Evolutionary conservation across 1,284 basidiomycete species (phyloP).

Genomic region (Phlebopus sp.): DNA sequence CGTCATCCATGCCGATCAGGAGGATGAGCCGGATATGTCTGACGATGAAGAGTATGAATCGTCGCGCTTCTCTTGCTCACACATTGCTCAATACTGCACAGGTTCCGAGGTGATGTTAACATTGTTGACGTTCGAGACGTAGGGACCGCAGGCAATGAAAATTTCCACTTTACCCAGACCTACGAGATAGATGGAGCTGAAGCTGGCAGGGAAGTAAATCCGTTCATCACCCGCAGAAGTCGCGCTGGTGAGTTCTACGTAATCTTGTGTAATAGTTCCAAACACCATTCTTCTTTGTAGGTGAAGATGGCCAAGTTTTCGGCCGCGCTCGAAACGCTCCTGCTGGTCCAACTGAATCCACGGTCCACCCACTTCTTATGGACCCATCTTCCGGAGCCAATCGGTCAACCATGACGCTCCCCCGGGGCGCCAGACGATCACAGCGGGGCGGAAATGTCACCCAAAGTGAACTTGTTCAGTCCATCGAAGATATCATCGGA

Average conservation of each 20-base stretch:
- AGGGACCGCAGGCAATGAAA: slow-evolving; percentile 37
- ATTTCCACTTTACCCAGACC: slow-evolving; percentile 54
- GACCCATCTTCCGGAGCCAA: slow-evolving; percentile 52
- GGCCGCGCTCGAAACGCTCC: slow-evolving; percentile 54
- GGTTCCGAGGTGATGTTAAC: slow-evolving; percentile 50
- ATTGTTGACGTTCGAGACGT: slow-evolving; percentile 43
- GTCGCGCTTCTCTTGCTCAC: neutral
- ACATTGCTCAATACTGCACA: slow-evolving; percentile 26
- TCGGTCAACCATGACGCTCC: slow-evolving; percentile 44
- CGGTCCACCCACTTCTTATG: slow-evolving; percentile 80
- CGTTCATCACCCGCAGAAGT: slow-evolving; percentile 53
- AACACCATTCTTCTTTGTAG: slow-evolving; percentile 22
- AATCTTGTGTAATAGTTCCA: neutral
- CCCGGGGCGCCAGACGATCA: slow-evolving; percentile 54
- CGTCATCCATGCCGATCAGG: slow-evolving; percentile 51
- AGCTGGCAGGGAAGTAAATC: slow-evolving; percentile 40
- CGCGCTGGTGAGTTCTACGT: slow-evolving; percentile 43
- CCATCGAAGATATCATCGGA: slow-evolving; percentile 81
- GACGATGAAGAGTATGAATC: slow-evolving; percentile 68
- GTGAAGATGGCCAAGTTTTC: slow-evolving; percentile 58
- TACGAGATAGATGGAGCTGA: slow-evolving; percentile 41
- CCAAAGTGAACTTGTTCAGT: slow-evolving; percentile 67
- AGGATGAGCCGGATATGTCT: slow-evolving; percentile 63
- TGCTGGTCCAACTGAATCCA: slow-evolving; percentile 55
- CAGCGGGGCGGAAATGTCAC: slow-evolving; percentile 49